Base-by-base conservation (phyloP, 2,329 filamentous ascomycete species). In the Cadophora malorum region DNA sequence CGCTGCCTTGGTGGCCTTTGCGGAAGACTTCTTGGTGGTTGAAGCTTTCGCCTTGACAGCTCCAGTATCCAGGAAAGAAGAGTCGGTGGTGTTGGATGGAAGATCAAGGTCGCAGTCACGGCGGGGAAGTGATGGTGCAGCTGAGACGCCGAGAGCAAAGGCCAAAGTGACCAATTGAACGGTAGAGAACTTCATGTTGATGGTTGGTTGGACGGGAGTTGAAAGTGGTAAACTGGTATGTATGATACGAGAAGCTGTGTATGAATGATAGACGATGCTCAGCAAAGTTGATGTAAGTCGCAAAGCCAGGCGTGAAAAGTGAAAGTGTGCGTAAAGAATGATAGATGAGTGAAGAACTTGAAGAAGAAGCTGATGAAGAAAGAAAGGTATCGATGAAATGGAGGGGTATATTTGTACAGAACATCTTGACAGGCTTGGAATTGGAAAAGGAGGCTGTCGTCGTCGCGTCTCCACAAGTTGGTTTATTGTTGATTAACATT, bases 101-200 rank as follows among this genome's bases (percentile, higher is more conserved):
- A 55, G 25, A 21, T 55, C 58, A 19, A 38, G n/a, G 21, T 66
- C 58, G 23, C 58, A 63, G 28, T 58, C 60, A 64, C 61, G 65
- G 9, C 50, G 52, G 28, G 12, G 25, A 41, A 63, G 19, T 8
- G 61, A 53, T 28, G 66, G 66, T 25, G 63, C 63, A 21, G 66
- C 66, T 21, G 35, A 65, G 9, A 63, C 66, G 14, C 63, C 50
- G 16, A 68, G 53, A 35, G 63, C 63, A 52, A 68, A 31, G 16
- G 28, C 63, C 35, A 68, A 58, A 50, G 58, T n/a, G 66, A 50
- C 49, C 10, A 68, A 9, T 52, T 65, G 63, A 31, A 65, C 35
- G 9, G 60, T 59, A 35, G 60, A 64, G 23, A 53, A 61, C 61
- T 67, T 69, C 67, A 69, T 69, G 1, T 62, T 67, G 67, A 63